Evolutionary conservation across 2,329 filamentous ascomycete species (phyloP).

Genomic region (Aspergillus pseudoterreus): DNA sequence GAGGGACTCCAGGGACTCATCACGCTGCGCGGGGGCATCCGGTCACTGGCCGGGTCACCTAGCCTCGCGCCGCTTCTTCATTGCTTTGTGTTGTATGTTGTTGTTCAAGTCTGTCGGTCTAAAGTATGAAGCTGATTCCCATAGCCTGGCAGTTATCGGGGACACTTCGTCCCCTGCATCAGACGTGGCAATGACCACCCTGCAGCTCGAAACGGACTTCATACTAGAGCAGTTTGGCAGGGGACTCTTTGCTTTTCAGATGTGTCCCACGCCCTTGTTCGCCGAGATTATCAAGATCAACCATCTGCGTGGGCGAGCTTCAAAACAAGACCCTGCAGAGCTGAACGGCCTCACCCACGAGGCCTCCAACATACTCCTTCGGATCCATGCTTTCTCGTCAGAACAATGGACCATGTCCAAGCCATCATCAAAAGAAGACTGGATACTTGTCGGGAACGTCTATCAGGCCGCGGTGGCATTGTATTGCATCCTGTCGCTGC

Average conservation of each 20-base stretch:
- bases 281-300: constrained; percentile 35
- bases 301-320: constrained; percentile 26
- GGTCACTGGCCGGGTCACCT: constrained; percentile 13
- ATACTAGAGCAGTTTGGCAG: constrained; percentile 20
- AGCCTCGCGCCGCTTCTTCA: constrained; percentile 22
- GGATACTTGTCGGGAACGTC: constrained; percentile 27
- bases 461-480: constrained; percentile 31
- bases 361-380: constrained; percentile 20
- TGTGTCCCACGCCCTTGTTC: constrained; percentile 32
- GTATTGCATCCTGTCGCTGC: constrained; percentile 38
- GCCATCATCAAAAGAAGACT: constrained; percentile 17
- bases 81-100: constrained; percentile 22
- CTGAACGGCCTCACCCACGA: constrained; percentile 9
- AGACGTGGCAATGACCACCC: constrained; percentile 22
- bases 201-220: constrained; percentile 8
- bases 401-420: constrained; percentile 29
- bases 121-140: background rate
- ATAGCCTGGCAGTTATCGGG: constrained; percentile 29
- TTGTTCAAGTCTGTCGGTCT: background rate
- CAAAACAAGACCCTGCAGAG: background rate
- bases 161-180: constrained; percentile 37
- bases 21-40: constrained; percentile 31
- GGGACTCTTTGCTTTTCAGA: constrained; percentile 19
- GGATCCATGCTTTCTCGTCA: constrained; percentile 27
- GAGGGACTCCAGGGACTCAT: constrained; percentile 32